Evolutionary conservation across 163 green algal genomes (phyloP).

Genomic region (Scenedesmus sp.): DNA sequence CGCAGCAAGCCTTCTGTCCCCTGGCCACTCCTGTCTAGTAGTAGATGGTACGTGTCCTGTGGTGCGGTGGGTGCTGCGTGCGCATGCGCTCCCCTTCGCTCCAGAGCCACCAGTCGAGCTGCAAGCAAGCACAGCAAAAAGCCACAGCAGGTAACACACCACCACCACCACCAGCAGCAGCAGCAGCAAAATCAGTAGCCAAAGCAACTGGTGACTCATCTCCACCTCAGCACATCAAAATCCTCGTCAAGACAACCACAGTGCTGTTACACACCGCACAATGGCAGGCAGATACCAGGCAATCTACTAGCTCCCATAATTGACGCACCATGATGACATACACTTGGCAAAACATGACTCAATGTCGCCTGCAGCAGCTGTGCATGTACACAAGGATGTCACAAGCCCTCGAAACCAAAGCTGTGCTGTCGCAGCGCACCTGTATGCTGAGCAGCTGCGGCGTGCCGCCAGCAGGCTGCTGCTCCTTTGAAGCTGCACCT

Average conservation of each 20-base stretch:
- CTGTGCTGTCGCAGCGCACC: not conserved
- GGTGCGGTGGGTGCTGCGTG: constrained; percentile 70
- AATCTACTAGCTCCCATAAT: too few species aligned
- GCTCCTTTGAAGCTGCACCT: not conserved
- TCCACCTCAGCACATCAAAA: too few species aligned
- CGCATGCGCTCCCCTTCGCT: constrained; percentile 51
- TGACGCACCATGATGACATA: too few species aligned
- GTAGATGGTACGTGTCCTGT: constrained; percentile 81
- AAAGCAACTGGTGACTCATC: too few species aligned
- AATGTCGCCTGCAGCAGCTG: too few species aligned
- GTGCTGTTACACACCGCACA: too few species aligned
- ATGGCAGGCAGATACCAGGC: too few species aligned
- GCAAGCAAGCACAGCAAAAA: constrained; percentile 26
- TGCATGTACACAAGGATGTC: not conserved
- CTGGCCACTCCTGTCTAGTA: constrained; percentile 63
- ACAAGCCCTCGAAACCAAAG: not conserved
- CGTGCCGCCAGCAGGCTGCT: not conserved
- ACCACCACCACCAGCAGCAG: not conserved
- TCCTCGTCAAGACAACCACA: too few species aligned
- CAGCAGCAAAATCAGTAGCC: too few species aligned
- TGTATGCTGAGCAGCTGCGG: not conserved
- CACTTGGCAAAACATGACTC: too few species aligned
- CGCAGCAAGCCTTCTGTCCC: too few species aligned
- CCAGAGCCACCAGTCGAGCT: constrained; percentile 69
- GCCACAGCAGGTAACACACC: not conserved